phyloP scores from a whole-genome alignment of 2,329 filamentous ascomycete species.

The Fusarium penzigii region DNA sequence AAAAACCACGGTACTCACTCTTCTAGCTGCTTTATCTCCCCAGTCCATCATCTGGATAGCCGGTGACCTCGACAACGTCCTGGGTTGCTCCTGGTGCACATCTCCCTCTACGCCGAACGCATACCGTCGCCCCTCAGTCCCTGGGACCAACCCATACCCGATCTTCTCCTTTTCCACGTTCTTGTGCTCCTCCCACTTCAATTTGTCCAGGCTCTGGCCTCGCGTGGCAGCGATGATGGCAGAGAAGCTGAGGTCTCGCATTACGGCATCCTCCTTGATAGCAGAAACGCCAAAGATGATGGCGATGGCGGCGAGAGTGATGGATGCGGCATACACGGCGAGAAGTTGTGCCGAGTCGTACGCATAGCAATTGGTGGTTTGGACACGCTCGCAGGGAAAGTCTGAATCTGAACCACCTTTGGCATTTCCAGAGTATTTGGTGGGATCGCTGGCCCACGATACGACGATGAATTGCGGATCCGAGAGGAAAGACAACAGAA shows the following conservation, averaged over 20 bases:
- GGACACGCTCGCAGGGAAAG: conserved; percentile 20
- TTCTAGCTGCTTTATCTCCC: conserved; percentile 20
- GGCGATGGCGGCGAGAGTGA: conserved; percentile 20
- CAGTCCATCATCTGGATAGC: conserved; percentile 24
- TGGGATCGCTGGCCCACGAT: conserved; percentile 24
- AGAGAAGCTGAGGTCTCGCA: conserved; percentile 27
- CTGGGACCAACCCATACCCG: conserved; percentile 25
- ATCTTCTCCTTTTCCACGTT: conserved; percentile 22
- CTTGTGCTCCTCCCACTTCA: conserved; percentile 22
- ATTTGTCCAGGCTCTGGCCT: conserved; percentile 24
- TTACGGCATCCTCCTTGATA: conserved; percentile 24
- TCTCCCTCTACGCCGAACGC: conserved; percentile 29
- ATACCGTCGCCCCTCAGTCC: conserved; percentile 21
- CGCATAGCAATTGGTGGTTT: conserved; percentile 20
- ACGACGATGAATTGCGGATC: conserved; percentile 27
- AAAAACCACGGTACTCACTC: conserved; percentile 22
- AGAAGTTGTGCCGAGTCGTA: conserved; percentile 24
- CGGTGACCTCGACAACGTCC: conserved; percentile 20
- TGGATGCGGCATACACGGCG: conserved; percentile 26
- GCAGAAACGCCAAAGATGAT: conserved; percentile 21
- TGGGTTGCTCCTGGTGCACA: conserved; percentile 25
- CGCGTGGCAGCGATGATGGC: conserved; percentile 27
- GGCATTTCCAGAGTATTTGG: conserved; percentile 10
- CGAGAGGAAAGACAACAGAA: conserved; percentile 25
- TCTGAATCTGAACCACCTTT: conserved; percentile 8